A percentile compares a stretch with the other conserved stretches of the same genome.
Conservation (phyloP, 129 eudicot genomes). For the Lactuca sativa region DNA sequence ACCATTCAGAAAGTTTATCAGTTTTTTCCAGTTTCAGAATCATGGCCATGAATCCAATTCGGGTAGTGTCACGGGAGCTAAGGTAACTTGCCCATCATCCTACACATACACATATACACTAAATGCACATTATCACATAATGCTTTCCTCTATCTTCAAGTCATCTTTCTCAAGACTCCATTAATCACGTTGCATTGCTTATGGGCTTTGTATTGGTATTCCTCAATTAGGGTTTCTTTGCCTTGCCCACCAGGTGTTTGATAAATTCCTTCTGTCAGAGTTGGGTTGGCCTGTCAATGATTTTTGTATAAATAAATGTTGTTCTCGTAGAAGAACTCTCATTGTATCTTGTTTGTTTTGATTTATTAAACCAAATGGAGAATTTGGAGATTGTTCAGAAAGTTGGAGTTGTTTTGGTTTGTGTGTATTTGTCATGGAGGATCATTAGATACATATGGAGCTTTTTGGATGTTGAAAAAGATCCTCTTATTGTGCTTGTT, state of each 20-base stretch:
- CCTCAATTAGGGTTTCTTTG: constrained; percentile 30
- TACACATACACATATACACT: constrained; percentile 2
- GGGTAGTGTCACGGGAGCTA: constrained; percentile 46
- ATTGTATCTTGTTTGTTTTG: constrained; percentile 10
- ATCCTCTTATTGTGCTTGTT: constrained; percentile 72
- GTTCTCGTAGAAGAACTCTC: not conserved
- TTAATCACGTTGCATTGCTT: constrained; percentile 38
- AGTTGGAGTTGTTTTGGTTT: constrained; percentile 47
- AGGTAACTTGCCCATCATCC: constrained; percentile 41
- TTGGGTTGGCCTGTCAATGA: constrained; percentile 8
- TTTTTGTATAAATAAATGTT: constrained; percentile 30
- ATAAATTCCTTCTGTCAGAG: constrained; percentile 7
- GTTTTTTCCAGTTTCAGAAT: constrained; percentile 22
- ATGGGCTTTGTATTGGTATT: constrained; percentile 44
- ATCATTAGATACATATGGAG: constrained; percentile 69
- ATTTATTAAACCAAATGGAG: constrained; percentile 39
- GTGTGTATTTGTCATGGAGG: constrained; percentile 60
- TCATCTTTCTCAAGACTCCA: constrained; percentile 17
- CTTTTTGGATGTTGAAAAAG: constrained; percentile 62
- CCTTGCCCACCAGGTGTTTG: constrained; percentile 38
- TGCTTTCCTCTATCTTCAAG: constrained; percentile 28
- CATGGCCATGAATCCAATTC: constrained; percentile 32
- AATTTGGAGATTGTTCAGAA: constrained; percentile 44
- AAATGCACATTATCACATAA: constrained; percentile 16
- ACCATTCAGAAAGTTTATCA: constrained; percentile 9